phyloP scores from a whole-genome alignment of 2,329 filamentous ascomycete species.

The Tolypocladium album region DNA sequence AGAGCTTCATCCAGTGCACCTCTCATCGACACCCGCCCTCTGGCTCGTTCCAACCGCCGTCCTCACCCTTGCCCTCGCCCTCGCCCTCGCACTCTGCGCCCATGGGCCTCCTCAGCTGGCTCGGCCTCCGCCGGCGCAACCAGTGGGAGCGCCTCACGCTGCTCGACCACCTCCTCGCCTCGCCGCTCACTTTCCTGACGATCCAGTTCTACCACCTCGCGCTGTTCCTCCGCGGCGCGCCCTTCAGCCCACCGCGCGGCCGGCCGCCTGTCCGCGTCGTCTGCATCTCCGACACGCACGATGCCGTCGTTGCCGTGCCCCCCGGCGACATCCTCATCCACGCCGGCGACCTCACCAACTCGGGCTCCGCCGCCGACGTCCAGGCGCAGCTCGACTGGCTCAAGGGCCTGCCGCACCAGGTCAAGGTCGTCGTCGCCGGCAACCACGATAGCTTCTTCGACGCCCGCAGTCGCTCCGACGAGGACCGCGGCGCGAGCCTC shows the following conservation, averaged over 20 bases:
- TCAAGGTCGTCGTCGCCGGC: conserved; percentile 76
- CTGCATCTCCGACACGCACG: conserved; percentile 86
- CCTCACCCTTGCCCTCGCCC: not conserved
- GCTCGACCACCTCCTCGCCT: conserved; percentile 54
- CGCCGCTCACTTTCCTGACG: conserved; percentile 56
- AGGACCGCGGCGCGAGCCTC: conserved; percentile 45
- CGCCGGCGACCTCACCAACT: conserved; percentile 72
- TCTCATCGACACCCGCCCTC: not conserved
- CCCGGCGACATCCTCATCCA: conserved; percentile 80
- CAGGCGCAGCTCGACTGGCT: conserved; percentile 84
- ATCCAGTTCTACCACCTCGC: conserved; percentile 53
- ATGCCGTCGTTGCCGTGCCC: conserved; percentile 50
- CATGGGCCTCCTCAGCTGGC: conserved; percentile 33
- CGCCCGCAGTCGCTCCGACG: conserved; percentile 43
- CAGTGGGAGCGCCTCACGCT: conserved; percentile 39
- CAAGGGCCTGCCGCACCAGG: conserved; percentile 55
- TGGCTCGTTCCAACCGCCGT: not conserved
- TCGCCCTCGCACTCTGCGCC: not conserved
- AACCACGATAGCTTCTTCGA: conserved; percentile 90
- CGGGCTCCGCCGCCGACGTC: conserved; percentile 61
- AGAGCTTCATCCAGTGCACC: not conserved
- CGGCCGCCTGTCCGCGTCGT: conserved; percentile 60
- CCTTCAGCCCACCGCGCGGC: conserved; percentile 45
- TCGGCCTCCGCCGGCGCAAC: conserved; percentile 36
- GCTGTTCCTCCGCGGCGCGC: conserved; percentile 55